These are phyloP conservation scores for Beta vulgaris DNA, from an alignment of 148 eudicot genomes.

Conservation along the genomic window DNA sequence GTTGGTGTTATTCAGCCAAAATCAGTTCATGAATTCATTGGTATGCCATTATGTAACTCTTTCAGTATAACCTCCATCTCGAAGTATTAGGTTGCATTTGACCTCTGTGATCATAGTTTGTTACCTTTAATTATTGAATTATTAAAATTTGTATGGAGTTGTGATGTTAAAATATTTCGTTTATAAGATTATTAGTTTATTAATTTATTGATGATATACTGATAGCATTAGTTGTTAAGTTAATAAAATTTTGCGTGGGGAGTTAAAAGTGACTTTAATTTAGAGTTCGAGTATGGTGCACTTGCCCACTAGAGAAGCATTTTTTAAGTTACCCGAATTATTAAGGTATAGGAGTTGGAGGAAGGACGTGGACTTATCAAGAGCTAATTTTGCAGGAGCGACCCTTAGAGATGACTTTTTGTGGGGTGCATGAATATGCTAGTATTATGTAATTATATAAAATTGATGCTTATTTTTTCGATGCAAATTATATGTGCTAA, in stretches of 20 bases:
- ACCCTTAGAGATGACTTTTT: neutral
- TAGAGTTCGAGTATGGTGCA: neutral
- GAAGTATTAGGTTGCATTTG: neutral
- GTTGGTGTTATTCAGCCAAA: slow-evolving; percentile 70
- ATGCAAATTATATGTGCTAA: neutral
- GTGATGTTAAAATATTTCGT: neutral
- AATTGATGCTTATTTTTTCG: neutral
- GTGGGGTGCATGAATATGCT: neutral
- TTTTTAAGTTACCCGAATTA: neutral
- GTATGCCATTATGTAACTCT: slow-evolving; percentile 34
- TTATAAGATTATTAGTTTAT: neutral
- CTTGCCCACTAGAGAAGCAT: neutral
- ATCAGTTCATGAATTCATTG: slow-evolving; percentile 60
- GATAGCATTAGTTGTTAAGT: neutral
- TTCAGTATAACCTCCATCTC: neutral
- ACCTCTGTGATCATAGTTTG: neutral
- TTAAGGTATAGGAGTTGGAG: slow-evolving; percentile 1
- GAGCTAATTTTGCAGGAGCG: slow-evolving; percentile 6
- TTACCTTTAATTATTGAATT: neutral
- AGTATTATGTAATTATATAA: neutral
- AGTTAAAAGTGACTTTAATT: neutral
- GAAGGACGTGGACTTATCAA: neutral
- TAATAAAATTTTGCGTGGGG: neutral
- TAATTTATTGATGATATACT: neutral
- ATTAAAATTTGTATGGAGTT: neutral